Evolutionary conservation across 78 protist species (phyloP), one percentile per base, ranked within the genome.

Genomic region (Emiliania huxleyi): DNA sequence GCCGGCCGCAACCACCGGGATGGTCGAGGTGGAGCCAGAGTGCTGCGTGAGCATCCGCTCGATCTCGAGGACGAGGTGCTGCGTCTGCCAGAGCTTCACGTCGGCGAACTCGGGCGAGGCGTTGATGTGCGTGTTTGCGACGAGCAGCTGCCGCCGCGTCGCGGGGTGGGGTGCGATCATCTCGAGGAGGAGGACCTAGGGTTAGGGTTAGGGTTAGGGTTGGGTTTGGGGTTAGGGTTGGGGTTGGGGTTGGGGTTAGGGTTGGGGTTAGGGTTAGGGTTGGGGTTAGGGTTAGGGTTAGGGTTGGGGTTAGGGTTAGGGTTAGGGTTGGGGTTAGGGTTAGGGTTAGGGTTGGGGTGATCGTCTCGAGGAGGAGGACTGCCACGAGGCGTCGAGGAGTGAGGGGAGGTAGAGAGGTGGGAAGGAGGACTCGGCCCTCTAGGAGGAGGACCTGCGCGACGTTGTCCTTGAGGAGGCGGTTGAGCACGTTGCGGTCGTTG

Each of bases 71-170:
- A 81, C 38, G n/a, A 81, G 56, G 38, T 62, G 75, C 55, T 81
- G 89, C 38, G 89, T 44, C 56, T 81, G 89, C 89, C 89, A 81
- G 25, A 81, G 89, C 89, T 81, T 81, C 29, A 81, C 89, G 89
- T 81, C 89, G 56, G 49, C 52, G 89, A 81, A 81, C 89, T 81
- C 89, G 4, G 89, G 52, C 18, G 52, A 42, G 26, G 89, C 89
- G 42, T 81, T 81, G 89, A 81, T 81, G 89, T 81, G 89, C 40
- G 89, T 81, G 56, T 81, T 81, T 37, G 89, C 89, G 49, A 81
- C 89, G 55, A 81, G 25, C 23, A 42, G 42, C 55, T 43, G 55
- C 25, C 48, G 56, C n/a, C 55, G 87, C 55, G 87, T 22, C 21
- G 55, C 23, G 35, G 87, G 87, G 55, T 79, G 87, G 11, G 87